Evolutionary conservation across 306 rosid species (phyloP), one percentile per base, ranked within the genome.

Genomic region (Canavalia gladiata): DNA sequence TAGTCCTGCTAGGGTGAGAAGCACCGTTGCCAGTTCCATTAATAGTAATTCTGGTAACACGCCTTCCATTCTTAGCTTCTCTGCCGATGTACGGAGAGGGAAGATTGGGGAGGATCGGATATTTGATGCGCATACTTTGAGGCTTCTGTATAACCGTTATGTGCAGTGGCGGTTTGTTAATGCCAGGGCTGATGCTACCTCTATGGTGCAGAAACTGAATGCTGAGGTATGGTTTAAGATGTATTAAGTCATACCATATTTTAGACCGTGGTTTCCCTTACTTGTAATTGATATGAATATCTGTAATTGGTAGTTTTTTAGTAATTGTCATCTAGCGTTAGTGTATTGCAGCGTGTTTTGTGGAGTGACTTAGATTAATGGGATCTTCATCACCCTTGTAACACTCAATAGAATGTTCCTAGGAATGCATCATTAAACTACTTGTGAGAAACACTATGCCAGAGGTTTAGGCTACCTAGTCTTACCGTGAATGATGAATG

Each of bases 161-260:
- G 83, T 90, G 83, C 99, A 96, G 79, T 96, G 98, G 99, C 93
- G 98, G 87, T 92, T 92, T 79, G 97, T 92, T 49, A 96, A 96
- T 91, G 98, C 98, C n/a, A 90, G 97, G 86, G 90, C 97, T 18
- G 97, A 94, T 87, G 92, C 93, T 78, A 86, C 98, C 13, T 94
- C 87, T 84, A 88, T 92, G 99, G 88, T 90, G 88, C 99, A 92
- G 85, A 90, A 79, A 77, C 86, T 85, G 73, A 87, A 84, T 85
- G 95, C 97, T 35, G 98, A 96, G 99, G 99, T 96, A 96, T 70
- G 83, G 11, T 72, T 83, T 30, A 34, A 41, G 64, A 13, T 64
- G 54, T 74, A 35, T 73, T 47, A 4, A 56, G 39, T 10, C 64
- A 65, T n/a, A 4, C 75, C 34, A 30, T 35, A 55, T 47, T 82